Evolutionary conservation across 2,329 filamentous ascomycete species (phyloP), one percentile per base, ranked within the genome.

Genomic region (Aspergillus glaucus): DNA sequence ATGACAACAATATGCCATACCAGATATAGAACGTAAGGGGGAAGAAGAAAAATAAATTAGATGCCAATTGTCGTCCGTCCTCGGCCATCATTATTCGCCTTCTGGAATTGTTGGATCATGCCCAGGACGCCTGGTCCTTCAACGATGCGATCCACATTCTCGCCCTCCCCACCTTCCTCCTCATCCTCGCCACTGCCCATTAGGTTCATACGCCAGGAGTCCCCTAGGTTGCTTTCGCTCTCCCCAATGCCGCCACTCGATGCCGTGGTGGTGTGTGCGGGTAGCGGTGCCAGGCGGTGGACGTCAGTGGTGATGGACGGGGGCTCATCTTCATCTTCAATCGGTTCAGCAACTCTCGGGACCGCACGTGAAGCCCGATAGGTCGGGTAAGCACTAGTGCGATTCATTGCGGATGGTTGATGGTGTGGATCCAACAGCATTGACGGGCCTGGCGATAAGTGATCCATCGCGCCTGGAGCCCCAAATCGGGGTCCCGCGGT

Each of bases 81-180:
- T 28, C 68, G 60, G n/a, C 65, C 66, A 44, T 70, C 67, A 41
- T 65, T 65, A 43, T 66, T 68, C 34, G 79, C 81, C 65, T 80
- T 82, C 53, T 83, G 80, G 58, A 86, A 86, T 59, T 87, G 81
- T 62, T 84, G 80, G 49, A 87, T 73, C 55, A 87, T 64, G 7
- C 83, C 83, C 50, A 87, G 65, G 4, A 86, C 82, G 2, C 83
- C 83, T 2, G 74, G 76, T 4, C 76, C 75, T 0, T 70, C 71
- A 24, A 66, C 66, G 26, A 74, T 63, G 7, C 66, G 70, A 15
- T 76, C 72, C 6, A 77, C 73, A 45, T 75, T 72, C 26, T 75
- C 74, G 7, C 68, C 70, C 14, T 74, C 75, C 4, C 77, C 77
- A 3, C 66, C 72, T 19, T 71, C 74, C 19, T 72, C 68, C 3